A percentile compares a stretch with the other conserved stretches of the same genome.
These are phyloP conservation scores for Cicer arietinum DNA, from an alignment of 306 rosid species.

Conservation along the genomic window DNA sequence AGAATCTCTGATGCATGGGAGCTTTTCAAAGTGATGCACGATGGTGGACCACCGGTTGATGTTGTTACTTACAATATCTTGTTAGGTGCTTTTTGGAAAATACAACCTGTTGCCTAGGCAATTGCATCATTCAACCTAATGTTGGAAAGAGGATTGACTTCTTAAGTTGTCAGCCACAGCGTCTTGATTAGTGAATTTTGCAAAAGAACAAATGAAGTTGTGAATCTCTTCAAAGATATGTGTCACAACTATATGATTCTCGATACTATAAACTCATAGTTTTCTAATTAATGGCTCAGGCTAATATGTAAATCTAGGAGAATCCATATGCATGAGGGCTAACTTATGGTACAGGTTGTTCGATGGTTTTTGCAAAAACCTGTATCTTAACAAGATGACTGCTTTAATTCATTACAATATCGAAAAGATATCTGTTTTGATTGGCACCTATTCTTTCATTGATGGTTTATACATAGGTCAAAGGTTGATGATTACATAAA, in stretches of 20 bases:
- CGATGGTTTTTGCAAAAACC: constrained; percentile 31
- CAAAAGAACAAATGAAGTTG: constrained; percentile 2
- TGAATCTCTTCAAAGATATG: constrained; percentile 22
- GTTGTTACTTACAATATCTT: constrained; percentile 42
- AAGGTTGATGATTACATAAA: neutral
- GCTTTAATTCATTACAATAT: neutral
- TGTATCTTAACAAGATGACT: constrained; percentile 19
- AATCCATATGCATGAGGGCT: constrained; percentile 36
- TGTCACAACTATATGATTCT: neutral
- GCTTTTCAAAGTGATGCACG: constrained; percentile 43
- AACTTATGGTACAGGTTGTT: neutral
- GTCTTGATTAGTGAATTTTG: constrained; percentile 21
- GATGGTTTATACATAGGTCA: constrained; percentile 36
- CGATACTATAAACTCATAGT: constrained; percentile 15
- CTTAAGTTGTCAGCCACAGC: neutral
- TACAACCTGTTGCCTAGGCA: constrained; percentile 22
- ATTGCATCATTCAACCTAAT: constrained; percentile 20
- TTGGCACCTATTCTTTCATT: constrained; percentile 6
- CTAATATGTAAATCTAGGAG: constrained; percentile 14
- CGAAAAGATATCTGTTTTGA: neutral
- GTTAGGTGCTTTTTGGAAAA: constrained; percentile 39
- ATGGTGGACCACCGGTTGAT: constrained; percentile 19
- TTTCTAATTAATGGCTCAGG: constrained; percentile 13
- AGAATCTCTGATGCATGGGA: constrained; percentile 43
- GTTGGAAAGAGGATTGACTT: neutral